Evolutionary conservation across 2,329 filamentous ascomycete genomes (phyloP).

Genomic region (Aspergillus nomiae): DNA sequence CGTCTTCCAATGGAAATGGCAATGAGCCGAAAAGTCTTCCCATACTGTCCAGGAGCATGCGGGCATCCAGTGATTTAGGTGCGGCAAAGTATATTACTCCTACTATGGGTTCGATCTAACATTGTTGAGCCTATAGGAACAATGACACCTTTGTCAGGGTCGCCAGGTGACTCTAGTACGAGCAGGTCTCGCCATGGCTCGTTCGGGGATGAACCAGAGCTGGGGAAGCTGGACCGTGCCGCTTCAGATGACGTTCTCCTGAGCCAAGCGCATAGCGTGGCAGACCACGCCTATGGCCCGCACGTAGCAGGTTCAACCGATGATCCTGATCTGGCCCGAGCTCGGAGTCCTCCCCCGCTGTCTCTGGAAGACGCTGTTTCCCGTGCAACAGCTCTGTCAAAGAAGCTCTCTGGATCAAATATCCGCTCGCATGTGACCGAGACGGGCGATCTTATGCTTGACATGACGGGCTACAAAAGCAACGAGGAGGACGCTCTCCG

Average conservation of each 20-base stretch:
- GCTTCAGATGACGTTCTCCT: slow-evolving; percentile 58
- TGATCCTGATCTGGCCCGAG: slow-evolving; percentile 46
- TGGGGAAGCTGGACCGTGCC: slow-evolving; percentile 49
- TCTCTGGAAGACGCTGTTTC: slow-evolving; percentile 75
- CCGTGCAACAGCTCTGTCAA: slow-evolving; percentile 80
- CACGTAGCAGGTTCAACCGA: slow-evolving; percentile 15
- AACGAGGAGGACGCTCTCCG: slow-evolving; percentile 89
- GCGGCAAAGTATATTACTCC: slow-evolving; percentile 10
- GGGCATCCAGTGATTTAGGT: slow-evolving; percentile 52
- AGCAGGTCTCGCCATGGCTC: slow-evolving; percentile 29
- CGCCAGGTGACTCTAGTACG: slow-evolving; percentile 35
- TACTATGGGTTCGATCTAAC: neutral
- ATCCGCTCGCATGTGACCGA: slow-evolving; percentile 93
- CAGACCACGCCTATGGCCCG: slow-evolving; percentile 13
- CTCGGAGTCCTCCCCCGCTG: slow-evolving; percentile 75
- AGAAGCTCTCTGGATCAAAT: slow-evolving; percentile 84
- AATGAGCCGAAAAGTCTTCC: slow-evolving; percentile 30
- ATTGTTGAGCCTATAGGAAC: slow-evolving; percentile 31
- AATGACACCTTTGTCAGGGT: slow-evolving; percentile 44
- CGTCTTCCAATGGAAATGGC: slow-evolving; percentile 20
- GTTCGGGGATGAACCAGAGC: slow-evolving; percentile 41
- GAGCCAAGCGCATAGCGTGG: slow-evolving; percentile 35
- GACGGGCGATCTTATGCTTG: slow-evolving; percentile 90
- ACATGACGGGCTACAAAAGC: slow-evolving; percentile 96
- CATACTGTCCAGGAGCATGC: slow-evolving; percentile 31